phyloP scores from a whole-genome alignment of 169 alveolate genomes.

The Eimeria praecox region DNA sequence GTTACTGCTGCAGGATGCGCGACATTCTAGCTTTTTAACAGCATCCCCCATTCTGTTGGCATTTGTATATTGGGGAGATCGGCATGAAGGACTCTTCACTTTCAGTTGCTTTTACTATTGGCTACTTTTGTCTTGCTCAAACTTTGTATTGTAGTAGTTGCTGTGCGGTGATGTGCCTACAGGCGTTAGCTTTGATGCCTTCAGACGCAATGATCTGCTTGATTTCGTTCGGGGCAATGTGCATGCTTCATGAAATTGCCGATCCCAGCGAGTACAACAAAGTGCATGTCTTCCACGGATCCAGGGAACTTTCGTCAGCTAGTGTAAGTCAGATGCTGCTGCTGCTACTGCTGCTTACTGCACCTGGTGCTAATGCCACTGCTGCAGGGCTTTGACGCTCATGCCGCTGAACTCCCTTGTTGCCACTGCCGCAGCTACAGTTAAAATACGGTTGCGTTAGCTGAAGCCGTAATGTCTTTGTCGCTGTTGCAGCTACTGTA shows the following conservation, averaged over 20 bases:
- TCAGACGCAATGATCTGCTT: slow-evolving; percentile 97
- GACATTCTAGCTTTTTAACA: neutral
- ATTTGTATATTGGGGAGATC: neutral
- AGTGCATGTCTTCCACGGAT: slow-evolving; percentile 98
- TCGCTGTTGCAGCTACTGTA: neutral
- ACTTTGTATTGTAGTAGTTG: too few relatives aligned
- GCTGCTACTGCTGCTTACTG: neutral
- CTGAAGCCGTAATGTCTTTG: too few relatives aligned
- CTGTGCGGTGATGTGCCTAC: neutral
- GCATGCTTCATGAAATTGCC: slow-evolving; percentile 96
- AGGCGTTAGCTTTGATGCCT: slow-evolving; percentile 94
- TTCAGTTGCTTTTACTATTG: neutral
- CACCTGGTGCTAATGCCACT: neutral
- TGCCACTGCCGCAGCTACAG: neutral
- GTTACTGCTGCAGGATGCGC: neutral
- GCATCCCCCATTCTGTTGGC: too few relatives aligned
- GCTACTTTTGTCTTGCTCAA: neutral
- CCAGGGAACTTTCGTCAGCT: slow-evolving; percentile 85
- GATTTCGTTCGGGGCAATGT: slow-evolving; percentile 98
- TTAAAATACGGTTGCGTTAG: too few relatives aligned
- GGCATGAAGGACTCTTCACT: neutral
- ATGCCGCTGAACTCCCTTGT: neutral
- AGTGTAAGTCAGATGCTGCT: slow-evolving; percentile 17
- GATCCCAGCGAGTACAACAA: slow-evolving; percentile 90
- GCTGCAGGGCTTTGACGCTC: neutral